These are phyloP conservation scores for Calocybe indica DNA, from an alignment of 768 basidiomycete genomes.

Conservation along the genomic window DNA sequence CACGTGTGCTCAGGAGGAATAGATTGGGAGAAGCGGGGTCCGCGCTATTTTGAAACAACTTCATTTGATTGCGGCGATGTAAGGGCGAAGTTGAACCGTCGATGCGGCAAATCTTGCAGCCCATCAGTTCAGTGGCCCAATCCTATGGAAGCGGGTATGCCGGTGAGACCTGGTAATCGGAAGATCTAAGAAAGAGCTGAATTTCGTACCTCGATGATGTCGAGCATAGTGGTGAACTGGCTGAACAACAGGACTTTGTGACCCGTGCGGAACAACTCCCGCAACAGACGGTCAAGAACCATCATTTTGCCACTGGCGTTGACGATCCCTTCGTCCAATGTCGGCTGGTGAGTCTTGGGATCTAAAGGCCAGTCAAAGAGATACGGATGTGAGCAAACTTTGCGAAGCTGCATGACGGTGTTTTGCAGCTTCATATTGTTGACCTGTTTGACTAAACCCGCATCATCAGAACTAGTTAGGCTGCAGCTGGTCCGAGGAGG, in stretches of 20 bases:
- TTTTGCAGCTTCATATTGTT: constrained; percentile 95
- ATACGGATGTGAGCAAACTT: constrained; percentile 93
- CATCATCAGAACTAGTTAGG: neutral
- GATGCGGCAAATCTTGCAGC: constrained; percentile 83
- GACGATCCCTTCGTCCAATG: constrained; percentile 75
- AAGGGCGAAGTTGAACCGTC: constrained; percentile 83
- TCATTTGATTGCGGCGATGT: constrained; percentile 82
- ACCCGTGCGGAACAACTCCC: constrained; percentile 68
- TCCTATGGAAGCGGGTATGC: constrained; percentile 37
- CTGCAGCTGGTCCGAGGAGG: neutral
- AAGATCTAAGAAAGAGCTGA: neutral
- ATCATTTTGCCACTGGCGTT: constrained; percentile 96
- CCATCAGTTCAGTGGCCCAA: constrained; percentile 84
- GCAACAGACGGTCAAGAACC: constrained; percentile 82
- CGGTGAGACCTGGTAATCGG: constrained; percentile 1
- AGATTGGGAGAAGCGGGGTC: constrained; percentile 62
- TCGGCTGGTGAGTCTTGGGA: constrained; percentile 48
- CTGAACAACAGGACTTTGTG: constrained; percentile 89
- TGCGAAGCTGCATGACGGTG: constrained; percentile 93
- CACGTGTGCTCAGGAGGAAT: constrained; percentile 76
- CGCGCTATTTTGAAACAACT: constrained; percentile 71
- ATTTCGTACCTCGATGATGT: constrained; percentile 78
- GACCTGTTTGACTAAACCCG: constrained; percentile 61
- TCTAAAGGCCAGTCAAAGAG: constrained; percentile 82
- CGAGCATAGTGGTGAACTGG: constrained; percentile 95